A percentile compares a stretch with the other conserved stretches of the same genome.
phyloP scores from a whole-genome alignment of 768 basidiomycete genomes.

The Pleurotus cornucopiae region DNA sequence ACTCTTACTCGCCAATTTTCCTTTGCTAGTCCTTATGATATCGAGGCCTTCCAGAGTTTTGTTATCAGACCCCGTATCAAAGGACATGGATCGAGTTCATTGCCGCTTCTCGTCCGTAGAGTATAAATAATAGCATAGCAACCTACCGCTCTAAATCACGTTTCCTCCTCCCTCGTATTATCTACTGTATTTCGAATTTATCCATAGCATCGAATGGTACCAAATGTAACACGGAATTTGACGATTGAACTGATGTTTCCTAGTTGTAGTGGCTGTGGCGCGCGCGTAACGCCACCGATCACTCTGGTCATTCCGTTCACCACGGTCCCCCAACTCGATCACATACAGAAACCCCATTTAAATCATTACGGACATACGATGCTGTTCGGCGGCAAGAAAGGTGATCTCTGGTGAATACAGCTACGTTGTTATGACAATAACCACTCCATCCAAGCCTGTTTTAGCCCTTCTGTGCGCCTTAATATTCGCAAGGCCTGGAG shows the following conservation, averaged over 20 bases:
- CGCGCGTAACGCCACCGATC: too few species aligned
- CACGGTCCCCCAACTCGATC: too few species aligned
- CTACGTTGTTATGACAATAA: background rate
- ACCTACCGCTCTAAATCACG: background rate
- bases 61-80: slow-evolving; percentile 57
- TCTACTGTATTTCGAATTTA: too few species aligned
- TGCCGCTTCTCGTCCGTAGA: slow-evolving; percentile 47
- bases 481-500: slow-evolving; percentile 8
- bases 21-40: slow-evolving; percentile 45
- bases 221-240: too few species aligned
- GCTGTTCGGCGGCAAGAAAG: slow-evolving; percentile 1
- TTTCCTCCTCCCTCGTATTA: background rate
- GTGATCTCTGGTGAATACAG: background rate
- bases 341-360: too few species aligned
- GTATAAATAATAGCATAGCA: background rate
- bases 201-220: too few species aligned
- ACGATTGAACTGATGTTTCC: too few species aligned
- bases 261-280: too few species aligned
- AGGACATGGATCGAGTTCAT: slow-evolving; percentile 49
- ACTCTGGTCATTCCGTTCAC: too few species aligned
- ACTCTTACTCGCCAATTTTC: slow-evolving; percentile 52
- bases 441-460: slow-evolving; percentile 21
- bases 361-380: background rate
- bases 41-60: slow-evolving; percentile 63
- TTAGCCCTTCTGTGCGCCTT: slow-evolving; percentile 11